These are phyloP conservation scores for Pseudonectria buxi DNA, from an alignment of 2,329 filamentous ascomycete genomes.

Conservation along the genomic window DNA sequence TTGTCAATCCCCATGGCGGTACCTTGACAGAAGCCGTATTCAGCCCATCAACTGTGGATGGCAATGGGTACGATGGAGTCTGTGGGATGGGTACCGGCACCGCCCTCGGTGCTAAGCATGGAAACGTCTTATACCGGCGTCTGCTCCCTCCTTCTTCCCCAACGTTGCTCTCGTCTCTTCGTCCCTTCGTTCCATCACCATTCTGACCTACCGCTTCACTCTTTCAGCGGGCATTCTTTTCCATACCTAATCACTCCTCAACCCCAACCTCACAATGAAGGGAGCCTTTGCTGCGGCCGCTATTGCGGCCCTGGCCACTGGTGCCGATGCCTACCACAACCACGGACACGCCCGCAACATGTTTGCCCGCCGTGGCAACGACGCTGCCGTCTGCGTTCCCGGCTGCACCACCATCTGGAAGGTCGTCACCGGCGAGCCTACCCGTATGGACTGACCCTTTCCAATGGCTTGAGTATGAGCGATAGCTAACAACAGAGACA, in stretches of 20 bases:
- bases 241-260: conserved; percentile 15
- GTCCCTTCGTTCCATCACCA: conserved; percentile 40
- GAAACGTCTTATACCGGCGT: conserved; percentile 1
- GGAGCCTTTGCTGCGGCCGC: conserved; percentile 59
- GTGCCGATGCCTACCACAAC: conserved; percentile 48
- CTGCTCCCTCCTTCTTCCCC: conserved; percentile 31
- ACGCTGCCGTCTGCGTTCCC: conserved; percentile 45
- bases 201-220: conserved; percentile 66
- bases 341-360: conserved; percentile 60
- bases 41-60: conserved; percentile 10
- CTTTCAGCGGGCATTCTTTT: conserved; percentile 77
- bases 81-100: no score
- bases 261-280: conserved; percentile 60
- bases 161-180: conserved; percentile 46
- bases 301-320: conserved; percentile 51
- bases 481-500: conserved; percentile 18
- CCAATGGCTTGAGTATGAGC: neutral
- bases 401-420: conserved; percentile 69
- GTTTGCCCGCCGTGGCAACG: conserved; percentile 44
- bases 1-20: neutral
- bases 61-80: no score
- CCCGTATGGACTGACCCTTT: conserved; percentile 42
- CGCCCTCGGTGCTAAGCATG: no score
- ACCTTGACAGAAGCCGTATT: conserved; percentile 1
- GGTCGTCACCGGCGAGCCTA: conserved; percentile 61